Evolutionary conservation across 2,329 filamentous ascomycete genomes (phyloP).

Genomic region (Colletotrichum tropicale): DNA sequence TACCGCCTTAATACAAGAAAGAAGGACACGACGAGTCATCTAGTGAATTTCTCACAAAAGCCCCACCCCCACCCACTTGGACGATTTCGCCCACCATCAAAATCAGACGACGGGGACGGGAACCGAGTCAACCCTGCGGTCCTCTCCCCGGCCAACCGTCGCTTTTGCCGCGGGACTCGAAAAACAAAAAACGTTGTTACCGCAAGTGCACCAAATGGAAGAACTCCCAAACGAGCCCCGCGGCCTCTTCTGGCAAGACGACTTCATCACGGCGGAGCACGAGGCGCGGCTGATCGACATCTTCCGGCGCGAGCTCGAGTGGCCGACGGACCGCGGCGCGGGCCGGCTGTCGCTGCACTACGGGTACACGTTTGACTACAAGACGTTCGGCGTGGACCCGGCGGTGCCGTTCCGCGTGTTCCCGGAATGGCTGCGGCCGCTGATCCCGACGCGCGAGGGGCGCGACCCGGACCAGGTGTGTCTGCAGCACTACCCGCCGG

Average conservation of each 20-base stretch:
- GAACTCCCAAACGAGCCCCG: conserved; percentile 32
- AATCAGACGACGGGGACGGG: background rate
- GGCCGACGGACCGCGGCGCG: conserved; percentile 46
- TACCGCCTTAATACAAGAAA: too few relatives aligned
- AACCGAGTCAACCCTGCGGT: background rate
- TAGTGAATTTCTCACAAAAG: background rate
- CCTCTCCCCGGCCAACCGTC: too few relatives aligned
- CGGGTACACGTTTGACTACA: conserved; percentile 63
- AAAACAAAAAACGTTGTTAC: too few relatives aligned
- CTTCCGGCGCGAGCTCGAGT: conserved; percentile 47
- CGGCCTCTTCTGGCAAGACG: conserved; percentile 46
- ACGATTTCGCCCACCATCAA: background rate
- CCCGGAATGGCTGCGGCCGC: conserved; percentile 53
- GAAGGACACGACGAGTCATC: too few relatives aligned
- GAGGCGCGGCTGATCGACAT: conserved; percentile 47
- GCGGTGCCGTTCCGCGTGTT: conserved; percentile 54
- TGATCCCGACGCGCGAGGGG: conserved; percentile 48
- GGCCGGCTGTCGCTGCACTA: conserved; percentile 55
- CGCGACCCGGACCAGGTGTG: conserved; percentile 62
- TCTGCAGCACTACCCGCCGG: conserved; percentile 64
- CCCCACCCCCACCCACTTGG: background rate
- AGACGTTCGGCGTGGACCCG: conserved; percentile 59
- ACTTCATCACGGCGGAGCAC: conserved; percentile 51
- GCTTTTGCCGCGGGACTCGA: too few relatives aligned
- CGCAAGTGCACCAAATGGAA: too few relatives aligned